Percentiles rank a stretch among this genome's conserved stretches.
Evolutionary conservation across 2,329 filamentous ascomycete genomes (phyloP).

Genomic region (Aureobasidium sp.): DNA sequence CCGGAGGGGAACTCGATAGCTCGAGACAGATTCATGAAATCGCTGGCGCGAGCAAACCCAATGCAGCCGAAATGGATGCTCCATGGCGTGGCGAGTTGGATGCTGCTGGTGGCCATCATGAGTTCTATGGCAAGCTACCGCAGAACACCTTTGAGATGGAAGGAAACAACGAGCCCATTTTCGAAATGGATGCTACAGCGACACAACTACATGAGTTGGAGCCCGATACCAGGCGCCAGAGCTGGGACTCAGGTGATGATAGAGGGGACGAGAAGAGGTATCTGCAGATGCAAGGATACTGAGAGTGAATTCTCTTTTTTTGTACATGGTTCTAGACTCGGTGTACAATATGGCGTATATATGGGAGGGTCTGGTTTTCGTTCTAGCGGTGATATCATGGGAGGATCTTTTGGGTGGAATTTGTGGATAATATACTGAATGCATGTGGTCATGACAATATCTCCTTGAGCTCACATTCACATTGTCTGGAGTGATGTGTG

Average conservation of each 20-base stretch:
- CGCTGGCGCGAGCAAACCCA: slow-evolving; percentile 22
- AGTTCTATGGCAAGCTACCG: slow-evolving; percentile 17
- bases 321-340: neutral
- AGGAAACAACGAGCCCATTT: slow-evolving; percentile 21
- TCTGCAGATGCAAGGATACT: slow-evolving; percentile 13
- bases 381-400: slow-evolving; percentile 2
- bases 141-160: slow-evolving; percentile 20
- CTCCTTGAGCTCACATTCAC: neutral
- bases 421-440: neutral
- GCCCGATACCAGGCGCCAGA: slow-evolving; percentile 11
- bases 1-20: slow-evolving; percentile 29
- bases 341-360: neutral
- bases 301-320: neutral
- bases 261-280: slow-evolving; percentile 17
- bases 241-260: slow-evolving; percentile 14
- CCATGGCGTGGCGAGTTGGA: slow-evolving; percentile 28
- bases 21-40: slow-evolving; percentile 29
- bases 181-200: slow-evolving; percentile 25
- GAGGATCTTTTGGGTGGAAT: neutral
- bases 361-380: neutral
- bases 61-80: slow-evolving; percentile 26
- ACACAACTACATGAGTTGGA: slow-evolving; percentile 23
- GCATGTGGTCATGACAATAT: neutral
- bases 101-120: slow-evolving; percentile 19
- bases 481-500: neutral